phyloP scores from a whole-genome alignment of 2,329 filamentous ascomycete genomes.

The Mariannaea sp. region DNA sequence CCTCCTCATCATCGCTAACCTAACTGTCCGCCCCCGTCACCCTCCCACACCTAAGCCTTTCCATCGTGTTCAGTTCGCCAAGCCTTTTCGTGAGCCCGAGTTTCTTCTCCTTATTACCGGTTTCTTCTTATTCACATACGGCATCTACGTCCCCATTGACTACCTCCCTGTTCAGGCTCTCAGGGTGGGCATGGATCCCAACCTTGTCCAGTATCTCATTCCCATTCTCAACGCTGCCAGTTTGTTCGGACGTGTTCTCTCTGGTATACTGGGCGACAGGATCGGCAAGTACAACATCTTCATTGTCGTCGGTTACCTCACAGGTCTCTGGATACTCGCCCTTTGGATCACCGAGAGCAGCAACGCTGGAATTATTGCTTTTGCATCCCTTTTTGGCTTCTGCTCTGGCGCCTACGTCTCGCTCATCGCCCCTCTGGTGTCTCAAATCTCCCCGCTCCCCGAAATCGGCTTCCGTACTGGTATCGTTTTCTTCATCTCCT shows the following conservation, averaged over 20 bases:
- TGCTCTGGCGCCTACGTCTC: constrained; percentile 56
- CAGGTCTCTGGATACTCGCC: no score
- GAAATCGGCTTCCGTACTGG: constrained; percentile 43
- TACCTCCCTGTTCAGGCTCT: constrained; percentile 61
- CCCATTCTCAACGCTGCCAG: constrained; percentile 70
- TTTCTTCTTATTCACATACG: constrained; percentile 44
- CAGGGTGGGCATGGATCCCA: constrained; percentile 53
- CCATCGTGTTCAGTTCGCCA: constrained; percentile 37
- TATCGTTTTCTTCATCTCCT: constrained; percentile 55
- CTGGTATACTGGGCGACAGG: constrained; percentile 63
- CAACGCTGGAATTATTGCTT: no score
- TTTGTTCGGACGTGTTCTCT: constrained; percentile 60
- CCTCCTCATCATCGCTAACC: constrained; percentile 40
- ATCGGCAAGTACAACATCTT: constrained; percentile 59
- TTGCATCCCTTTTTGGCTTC: constrained; percentile 51
- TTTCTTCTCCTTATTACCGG: constrained; percentile 39
- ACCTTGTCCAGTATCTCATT: constrained; percentile 69
- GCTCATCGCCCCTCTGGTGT: constrained; percentile 47
- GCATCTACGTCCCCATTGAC: constrained; percentile 44
- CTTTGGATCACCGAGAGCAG: no score
- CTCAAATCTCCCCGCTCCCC: constrained; percentile 21
- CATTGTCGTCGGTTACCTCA: not conserved
- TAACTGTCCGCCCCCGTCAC: constrained; percentile 33
- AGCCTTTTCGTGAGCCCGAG: constrained; percentile 39
- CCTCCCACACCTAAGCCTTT: constrained; percentile 36